Base-by-base conservation (phyloP, 2,329 filamentous ascomycete species). In the Colletotrichum sansevieriae region DNA sequence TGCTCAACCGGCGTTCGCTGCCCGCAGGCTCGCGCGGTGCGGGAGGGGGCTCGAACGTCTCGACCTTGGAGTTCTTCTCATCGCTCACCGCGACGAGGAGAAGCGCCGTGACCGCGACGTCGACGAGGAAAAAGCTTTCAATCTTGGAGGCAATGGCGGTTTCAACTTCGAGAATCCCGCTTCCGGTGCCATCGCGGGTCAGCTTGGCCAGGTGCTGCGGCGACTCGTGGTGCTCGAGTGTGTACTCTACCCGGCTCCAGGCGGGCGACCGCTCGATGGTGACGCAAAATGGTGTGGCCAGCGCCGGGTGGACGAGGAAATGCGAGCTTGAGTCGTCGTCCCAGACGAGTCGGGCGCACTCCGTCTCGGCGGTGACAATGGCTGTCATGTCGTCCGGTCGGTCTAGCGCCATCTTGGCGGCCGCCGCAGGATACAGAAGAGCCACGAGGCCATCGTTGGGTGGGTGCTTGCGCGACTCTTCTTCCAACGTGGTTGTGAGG, bases 271-370 rank as follows among this genome's bases (percentile, higher is more conserved):
- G 84, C 76, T 88, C 85, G 52, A 90, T 81, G 1, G 86, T 84
- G 41, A 91, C 81, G 76, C 87, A 85, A 75, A 91, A 91, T 0
- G 89, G 89, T 47, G 87, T 85, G n/a, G 86, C 85, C 18, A 91
- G 82, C 0, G 88, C 86, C 2, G 88, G 88, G 75, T 91, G 89
- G 33, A 87, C 87, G n/a, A 91, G 81, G 76, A 88, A 91, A 76
- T 90, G 85, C 72, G 81, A 85, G 6, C 79, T 77, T 65, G 82
- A 85, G 74, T 91, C 89, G 35, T 87, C 85, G 74, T 91, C 89
- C 87, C 90, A 94, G n/a, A 92, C 88, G 2, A 95, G 85, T 2
- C 90, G 85, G 25, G 89, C 92, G 72, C 88, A 90, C 78, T 94
- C 91, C 37, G 87, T 84, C 75, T 92, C 88, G 0, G 91, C 91